Conservation (phyloP, 345 rosid species). For the Arabidopsis suecica region DNA sequence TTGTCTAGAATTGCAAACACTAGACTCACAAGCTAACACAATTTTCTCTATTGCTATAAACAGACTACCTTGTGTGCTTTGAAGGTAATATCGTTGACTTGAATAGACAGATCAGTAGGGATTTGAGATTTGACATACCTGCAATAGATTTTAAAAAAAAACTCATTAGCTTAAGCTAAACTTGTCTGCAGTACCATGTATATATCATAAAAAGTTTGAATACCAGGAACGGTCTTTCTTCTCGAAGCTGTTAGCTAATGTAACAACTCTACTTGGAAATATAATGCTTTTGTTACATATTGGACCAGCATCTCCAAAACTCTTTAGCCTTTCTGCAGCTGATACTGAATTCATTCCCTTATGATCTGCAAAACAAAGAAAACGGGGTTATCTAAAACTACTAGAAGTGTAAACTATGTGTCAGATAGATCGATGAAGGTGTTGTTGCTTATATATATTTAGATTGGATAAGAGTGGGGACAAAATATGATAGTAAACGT, state of each 20-base stretch:
- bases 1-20: not conserved
- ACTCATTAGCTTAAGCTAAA: slow-evolving; percentile 1
- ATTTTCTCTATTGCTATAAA: not conserved
- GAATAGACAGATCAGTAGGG: slow-evolving; percentile 70
- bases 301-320: slow-evolving; percentile 46
- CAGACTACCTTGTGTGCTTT: slow-evolving; percentile 72
- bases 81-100: slow-evolving; percentile 66
- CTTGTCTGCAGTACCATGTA: not conserved
- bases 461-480: slow-evolving; percentile 32
- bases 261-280: slow-evolving; percentile 51
- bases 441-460: not conserved
- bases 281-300: slow-evolving; percentile 53
- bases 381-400: not conserved
- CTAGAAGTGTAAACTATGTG: not conserved
- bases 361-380: slow-evolving; percentile 13
- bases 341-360: slow-evolving; percentile 42
- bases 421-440: slow-evolving; percentile 1
- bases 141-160: slow-evolving; percentile 29
- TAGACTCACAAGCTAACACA: not conserved
- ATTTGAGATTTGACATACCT: slow-evolving; percentile 70
- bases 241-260: slow-evolving; percentile 53
- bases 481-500: slow-evolving; percentile 47
- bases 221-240: slow-evolving; percentile 73
- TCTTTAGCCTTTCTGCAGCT: slow-evolving; percentile 29
- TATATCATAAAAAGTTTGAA: not conserved